Base-by-base conservation (phyloP, 2,329 filamentous ascomycete genomes). In the Trichoderma hamatum region DNA sequence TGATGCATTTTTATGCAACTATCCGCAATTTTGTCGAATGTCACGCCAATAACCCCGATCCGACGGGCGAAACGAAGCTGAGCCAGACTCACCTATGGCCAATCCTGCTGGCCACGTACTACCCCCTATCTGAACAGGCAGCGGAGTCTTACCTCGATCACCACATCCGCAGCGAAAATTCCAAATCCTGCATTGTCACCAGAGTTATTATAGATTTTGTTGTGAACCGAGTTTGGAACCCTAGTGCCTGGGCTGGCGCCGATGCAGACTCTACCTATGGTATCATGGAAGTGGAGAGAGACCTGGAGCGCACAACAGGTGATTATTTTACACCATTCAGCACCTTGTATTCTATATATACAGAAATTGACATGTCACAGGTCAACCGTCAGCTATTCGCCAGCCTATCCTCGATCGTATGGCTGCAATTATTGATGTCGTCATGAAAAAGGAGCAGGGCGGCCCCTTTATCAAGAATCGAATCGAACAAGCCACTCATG, bases 141-240 rank as follows among this genome's bases (percentile, higher is more conserved):
- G 80, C 81, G 1, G 72, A 78, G 4, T 80, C 81, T 3, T 83
- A 82, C 62, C 78, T 83, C 24, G 78, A 81, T 58, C 77, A 76
- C 67, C 81, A 83, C 63, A 75, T 83, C 26, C 78, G 78, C 65
- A 78, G 80, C 26, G 76, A 78, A 39, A 79, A 79, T 67, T 77
- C 79, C 60, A 82, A 82, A 73, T 77, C 78, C 3, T 82, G 81
- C 70, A 76, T 83, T n/a, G 78, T 83, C 19, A 82, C 81, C 2
- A 78, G 81, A 7, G 76, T 82, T 70, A 76, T 82, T 24, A 77
- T 82, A 34, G 81, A 82, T 72, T 82, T 80, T 67, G 76, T 83
- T 51, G 80, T 82, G 66, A 80, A 80, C 69, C 76, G 80, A 3
- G 78, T 82, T 49, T 82, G 81, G 79, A 77, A 78, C 2, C 76